Evolutionary conservation across 768 basidiomycete genomes (phyloP).

Genomic region (Trametes cingulata): DNA sequence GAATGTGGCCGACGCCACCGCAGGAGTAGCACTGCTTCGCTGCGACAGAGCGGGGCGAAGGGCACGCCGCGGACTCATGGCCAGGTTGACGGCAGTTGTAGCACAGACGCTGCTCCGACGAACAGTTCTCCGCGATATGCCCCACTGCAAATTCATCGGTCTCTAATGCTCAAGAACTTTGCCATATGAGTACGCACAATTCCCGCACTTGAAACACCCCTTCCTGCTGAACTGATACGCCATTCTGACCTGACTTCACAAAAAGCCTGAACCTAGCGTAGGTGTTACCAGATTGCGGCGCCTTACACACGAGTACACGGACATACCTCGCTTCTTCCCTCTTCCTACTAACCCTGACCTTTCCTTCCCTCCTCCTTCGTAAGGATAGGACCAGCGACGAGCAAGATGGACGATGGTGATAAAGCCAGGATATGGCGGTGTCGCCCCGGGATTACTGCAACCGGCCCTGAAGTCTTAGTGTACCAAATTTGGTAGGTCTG

Average conservation of each 20-base stretch:
- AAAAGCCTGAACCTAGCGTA: conserved; percentile 27
- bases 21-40: conserved; percentile 94
- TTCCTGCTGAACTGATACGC: conserved; percentile 84
- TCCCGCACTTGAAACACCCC: conserved; percentile 93
- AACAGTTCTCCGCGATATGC: conserved; percentile 91
- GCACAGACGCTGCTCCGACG: conserved; percentile 85
- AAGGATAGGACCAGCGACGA: conserved; percentile 54
- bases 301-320: conserved; percentile 18
- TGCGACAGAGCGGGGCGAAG: conserved; percentile 77
- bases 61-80: conserved; percentile 87
- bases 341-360: conserved; percentile 66
- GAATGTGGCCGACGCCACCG: conserved; percentile 89
- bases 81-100: conserved; percentile 96
- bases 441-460: not conserved
- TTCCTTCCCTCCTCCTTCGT: conserved; percentile 58
- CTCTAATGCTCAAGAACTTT: conserved; percentile 3
- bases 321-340: conserved; percentile 68
- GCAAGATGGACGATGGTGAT: conserved; percentile 32
- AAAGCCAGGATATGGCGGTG: conserved; percentile 22
- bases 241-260: conserved; percentile 57
- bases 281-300: not conserved
- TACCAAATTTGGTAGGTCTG: conserved; percentile 1
- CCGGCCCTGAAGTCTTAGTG: conserved; percentile 12
- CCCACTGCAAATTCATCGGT: conserved; percentile 55
- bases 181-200: conserved; percentile 55